Base-by-base conservation (phyloP, 139 green algal species). In the Nannochloris sp. region DNA sequence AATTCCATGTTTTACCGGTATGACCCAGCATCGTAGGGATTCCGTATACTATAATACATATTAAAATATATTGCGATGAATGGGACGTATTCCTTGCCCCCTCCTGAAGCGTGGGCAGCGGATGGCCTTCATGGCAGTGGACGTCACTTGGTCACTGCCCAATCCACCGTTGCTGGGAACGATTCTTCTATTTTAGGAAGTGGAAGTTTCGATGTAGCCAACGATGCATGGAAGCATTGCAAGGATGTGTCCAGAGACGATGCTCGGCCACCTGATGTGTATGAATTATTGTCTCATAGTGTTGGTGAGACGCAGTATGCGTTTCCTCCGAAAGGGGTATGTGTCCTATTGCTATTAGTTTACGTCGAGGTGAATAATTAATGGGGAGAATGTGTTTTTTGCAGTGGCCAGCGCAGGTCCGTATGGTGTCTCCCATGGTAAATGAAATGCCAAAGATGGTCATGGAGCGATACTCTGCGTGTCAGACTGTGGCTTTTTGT, bases 401-500 rank as follows among this genome's bases (percentile, higher is more conserved):
- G 74, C 82, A 93, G 86, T 93, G 86, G 86, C 86, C 87, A 2
- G 66, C 79, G 3, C 63, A 89, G 36, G 70, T 91, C 23, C 71
- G 77, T 3, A 68, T 82, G 17, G 61, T 87, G 8, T 84, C 83
- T 0, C 73, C 83, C 0, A 65, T 80, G 3, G 59, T 89, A 14
- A 66, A 68, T 3, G 80, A 89, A 59, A 80, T 94, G 67, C 87
- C 87, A 12, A 63, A 67, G 11, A 82, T 87, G 77, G 85, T 94
- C 28, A 75, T 87, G 62, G 87, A 95, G 25, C 87, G 89, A 30
- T 90, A 93, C 71, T 70, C 73, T 4, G 66, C 77, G 14, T 88
- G 84, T 70, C 80, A 89, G 68, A 82, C 79, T 6, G 90, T 91
- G 59, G 92, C 86, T 69, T 92, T 95, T 71, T 95, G 85, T 62